Evolutionary conservation across 1,284 basidiomycete genomes (phyloP).

Genomic region (Heterobasidion occidentale): DNA sequence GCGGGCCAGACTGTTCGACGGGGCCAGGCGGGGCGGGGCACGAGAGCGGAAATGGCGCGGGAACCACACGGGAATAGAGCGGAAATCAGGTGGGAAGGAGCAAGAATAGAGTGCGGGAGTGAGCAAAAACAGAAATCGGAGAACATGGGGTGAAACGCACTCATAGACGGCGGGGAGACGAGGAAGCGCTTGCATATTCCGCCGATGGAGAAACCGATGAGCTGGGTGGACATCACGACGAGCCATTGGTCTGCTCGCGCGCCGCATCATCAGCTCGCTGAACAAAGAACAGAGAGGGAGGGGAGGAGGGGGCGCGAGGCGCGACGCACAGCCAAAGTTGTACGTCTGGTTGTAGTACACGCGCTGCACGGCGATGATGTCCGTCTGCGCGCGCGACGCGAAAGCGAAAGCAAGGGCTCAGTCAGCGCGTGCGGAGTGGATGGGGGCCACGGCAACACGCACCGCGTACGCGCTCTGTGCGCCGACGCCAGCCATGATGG

Average conservation of each 20-base stretch:
- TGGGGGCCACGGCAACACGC: not conserved
- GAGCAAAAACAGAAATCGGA: too few relatives aligned
- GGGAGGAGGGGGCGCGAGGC: slow-evolving; percentile 26
- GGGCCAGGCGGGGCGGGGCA: not conserved
- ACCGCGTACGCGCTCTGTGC: slow-evolving; percentile 51
- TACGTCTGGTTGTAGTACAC: slow-evolving; percentile 57
- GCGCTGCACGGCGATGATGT: slow-evolving; percentile 66
- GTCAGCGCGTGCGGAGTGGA: not conserved
- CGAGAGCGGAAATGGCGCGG: not conserved
- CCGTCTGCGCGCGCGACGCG: slow-evolving; percentile 34
- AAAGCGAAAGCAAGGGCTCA: slow-evolving; percentile 5
- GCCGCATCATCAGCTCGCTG: slow-evolving; percentile 22
- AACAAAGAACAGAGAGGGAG: not conserved
- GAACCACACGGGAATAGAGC: too few relatives aligned
- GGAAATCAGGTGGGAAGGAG: too few relatives aligned
- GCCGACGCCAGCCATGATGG: slow-evolving; percentile 79
- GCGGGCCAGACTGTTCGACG: slow-evolving; percentile 59
- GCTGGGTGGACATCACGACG: slow-evolving; percentile 53
- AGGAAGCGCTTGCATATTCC: slow-evolving; percentile 57
- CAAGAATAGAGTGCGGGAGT: too few relatives aligned
- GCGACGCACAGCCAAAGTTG: slow-evolving; percentile 49
- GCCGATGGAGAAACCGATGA: slow-evolving; percentile 64
- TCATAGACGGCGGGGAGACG: slow-evolving; percentile 75
- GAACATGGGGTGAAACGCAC: not conserved
- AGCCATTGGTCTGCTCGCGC: slow-evolving; percentile 50